A percentile compares a stretch with the other conserved stretches of the same genome.
phyloP scores from a whole-genome alignment of 352 stramenopile species.

The Thalassiosira livingstoniorum region DNA sequence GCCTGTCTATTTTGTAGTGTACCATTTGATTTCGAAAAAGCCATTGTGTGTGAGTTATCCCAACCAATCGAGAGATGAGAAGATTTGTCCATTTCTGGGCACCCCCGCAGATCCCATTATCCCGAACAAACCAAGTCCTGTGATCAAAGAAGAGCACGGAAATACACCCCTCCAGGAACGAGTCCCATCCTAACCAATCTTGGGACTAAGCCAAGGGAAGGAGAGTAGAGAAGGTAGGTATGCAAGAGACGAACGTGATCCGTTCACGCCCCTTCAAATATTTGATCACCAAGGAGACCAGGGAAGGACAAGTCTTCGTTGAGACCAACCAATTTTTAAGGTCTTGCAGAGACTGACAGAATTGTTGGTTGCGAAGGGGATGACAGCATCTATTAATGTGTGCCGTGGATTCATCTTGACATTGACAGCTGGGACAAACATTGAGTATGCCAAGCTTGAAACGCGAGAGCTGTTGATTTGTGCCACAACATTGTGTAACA shows the following conservation, averaged over 20 bases:
- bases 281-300: too few relatives aligned
- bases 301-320: too few relatives aligned
- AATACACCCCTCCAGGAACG: background rate
- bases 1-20: background rate
- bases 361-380: too few relatives aligned
- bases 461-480: background rate
- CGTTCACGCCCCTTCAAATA: background rate
- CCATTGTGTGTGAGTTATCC: background rate
- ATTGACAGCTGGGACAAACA: background rate
- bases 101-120: too few relatives aligned
- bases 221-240: background rate
- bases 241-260: background rate
- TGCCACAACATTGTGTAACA: background rate
- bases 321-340: too few relatives aligned
- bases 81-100: too few relatives aligned
- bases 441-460: background rate
- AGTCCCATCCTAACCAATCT: background rate
- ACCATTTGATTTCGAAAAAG: background rate
- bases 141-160: too few relatives aligned
- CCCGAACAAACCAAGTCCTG: too few relatives aligned
- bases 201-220: background rate
- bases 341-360: too few relatives aligned
- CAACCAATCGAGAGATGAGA: background rate
- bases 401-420: background rate
- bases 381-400: background rate